Base-by-base conservation (phyloP, 208 protist species). In the Acanthamoeba royreba region DNA sequence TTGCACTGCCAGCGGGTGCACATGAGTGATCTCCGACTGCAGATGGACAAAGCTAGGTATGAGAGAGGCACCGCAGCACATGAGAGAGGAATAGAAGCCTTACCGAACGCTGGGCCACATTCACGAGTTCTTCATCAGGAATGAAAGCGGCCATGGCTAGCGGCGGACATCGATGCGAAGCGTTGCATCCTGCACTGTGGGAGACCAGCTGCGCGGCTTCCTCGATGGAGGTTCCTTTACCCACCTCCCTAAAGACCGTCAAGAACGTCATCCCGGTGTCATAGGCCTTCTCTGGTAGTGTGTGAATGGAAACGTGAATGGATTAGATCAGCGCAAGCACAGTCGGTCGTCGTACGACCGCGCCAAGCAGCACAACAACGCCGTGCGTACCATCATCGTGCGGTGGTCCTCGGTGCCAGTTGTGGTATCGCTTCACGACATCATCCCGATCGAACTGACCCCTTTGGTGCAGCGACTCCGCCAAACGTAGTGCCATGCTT, bases 141-240 rank as follows among this genome's bases (percentile, higher is more conserved):
- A 88, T 53, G 46, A 88, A 88, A 31, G 79, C 17, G 35, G 79
- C 79, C 79, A 88, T 88, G 45, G 79, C 79, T 13, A 88, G 49
- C 19, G 79, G 46, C 9, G 79, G 47, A 28, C 47, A 88, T n/a
- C 79, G 79, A 35, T 88, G 79, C 28, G 79, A 5, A 7, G 79
- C 42, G 31, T 88, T 88, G 79, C 79, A 88, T 0, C 79, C 79
- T 19, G 79, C 79, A 33, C 49, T 53, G 22, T 53, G 47, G 4
- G 79, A 7, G 19, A 38, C 47, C 9, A 53, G 79, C n/a, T 53
- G 47, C 17, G 79, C 42, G 3, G 79, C 79, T 33, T 88, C 79
- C 11, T 88, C 79, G 8, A 61, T 13, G 35, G 22, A 40, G 19
- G 11, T 43, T 4, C 79, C 79, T 25, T n/a, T 53, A 4, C 3